Percentiles rank a stretch among this genome's conserved stretches.
Evolutionary conservation across 441 rosid species (phyloP).

Genomic region (California macrophylla): DNA sequence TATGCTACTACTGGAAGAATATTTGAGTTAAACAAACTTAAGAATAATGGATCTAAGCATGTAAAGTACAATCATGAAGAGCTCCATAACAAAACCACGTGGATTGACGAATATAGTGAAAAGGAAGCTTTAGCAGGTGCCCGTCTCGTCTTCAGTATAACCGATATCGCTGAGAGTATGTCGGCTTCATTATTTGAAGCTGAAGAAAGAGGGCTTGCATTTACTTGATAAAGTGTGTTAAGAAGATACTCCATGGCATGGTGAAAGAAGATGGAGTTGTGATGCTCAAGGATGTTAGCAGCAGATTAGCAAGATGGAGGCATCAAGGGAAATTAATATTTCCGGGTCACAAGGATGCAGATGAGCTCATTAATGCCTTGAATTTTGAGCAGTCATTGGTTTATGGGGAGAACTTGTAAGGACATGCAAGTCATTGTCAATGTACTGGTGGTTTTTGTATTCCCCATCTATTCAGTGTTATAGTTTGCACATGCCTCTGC

Average conservation of each 20-base stretch:
- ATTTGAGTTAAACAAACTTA: slow-evolving; percentile 17
- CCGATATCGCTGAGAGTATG: slow-evolving; percentile 48
- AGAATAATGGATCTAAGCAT: slow-evolving; percentile 20
- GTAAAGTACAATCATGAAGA: slow-evolving; percentile 16
- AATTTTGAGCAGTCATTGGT: not conserved
- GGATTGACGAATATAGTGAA: slow-evolving; percentile 23
- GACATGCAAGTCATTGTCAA: not conserved
- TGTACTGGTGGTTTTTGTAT: not conserved
- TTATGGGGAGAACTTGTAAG: not conserved
- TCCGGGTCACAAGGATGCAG: slow-evolving; percentile 33
- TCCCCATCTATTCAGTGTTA: not conserved
- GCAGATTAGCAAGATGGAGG: slow-evolving; percentile 51
- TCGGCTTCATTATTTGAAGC: slow-evolving; percentile 38
- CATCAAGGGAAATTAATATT: slow-evolving; percentile 37
- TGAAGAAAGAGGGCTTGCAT: slow-evolving; percentile 39
- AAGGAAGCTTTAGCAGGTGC: slow-evolving; percentile 52
- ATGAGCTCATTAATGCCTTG: slow-evolving; percentile 30
- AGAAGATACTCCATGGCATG: slow-evolving; percentile 33
- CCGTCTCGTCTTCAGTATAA: slow-evolving; percentile 45
- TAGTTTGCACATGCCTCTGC: slow-evolving; percentile 1
- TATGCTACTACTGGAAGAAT: slow-evolving; percentile 54
- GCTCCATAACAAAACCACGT: slow-evolving; percentile 13
- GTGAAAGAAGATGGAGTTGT: slow-evolving; percentile 28
- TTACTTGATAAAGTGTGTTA: slow-evolving; percentile 55
- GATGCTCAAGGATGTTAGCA: slow-evolving; percentile 36